These are phyloP conservation scores for Ascochyta fabae DNA, from an alignment of 2,329 filamentous ascomycete species.

Conservation along the genomic window DNA sequence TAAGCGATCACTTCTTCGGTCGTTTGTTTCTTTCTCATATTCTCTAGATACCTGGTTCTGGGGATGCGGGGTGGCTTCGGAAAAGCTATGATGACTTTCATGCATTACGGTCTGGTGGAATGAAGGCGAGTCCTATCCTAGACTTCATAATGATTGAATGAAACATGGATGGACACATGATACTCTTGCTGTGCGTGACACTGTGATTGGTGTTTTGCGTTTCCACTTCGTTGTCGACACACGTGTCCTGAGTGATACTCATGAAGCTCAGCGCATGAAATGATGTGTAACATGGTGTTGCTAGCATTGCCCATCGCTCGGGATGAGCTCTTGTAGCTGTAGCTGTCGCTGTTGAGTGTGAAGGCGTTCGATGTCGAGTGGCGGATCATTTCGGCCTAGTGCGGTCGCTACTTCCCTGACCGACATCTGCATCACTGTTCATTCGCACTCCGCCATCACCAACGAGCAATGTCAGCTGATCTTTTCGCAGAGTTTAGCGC, in stretches of 20 bases:
- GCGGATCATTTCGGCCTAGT: conserved; percentile 24
- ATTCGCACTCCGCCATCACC: conserved; percentile 10
- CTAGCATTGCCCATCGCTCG: too few relatives aligned
- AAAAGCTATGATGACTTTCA: conserved; percentile 48
- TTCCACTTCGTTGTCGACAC: too few relatives aligned
- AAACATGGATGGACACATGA: conserved; percentile 43
- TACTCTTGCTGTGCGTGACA: neutral
- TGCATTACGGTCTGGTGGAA: conserved; percentile 47
- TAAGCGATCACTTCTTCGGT: conserved; percentile 43
- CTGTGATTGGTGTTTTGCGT: too few relatives aligned
- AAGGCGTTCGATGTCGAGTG: neutral
- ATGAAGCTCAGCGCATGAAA: too few relatives aligned
- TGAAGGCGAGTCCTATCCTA: conserved; percentile 49
- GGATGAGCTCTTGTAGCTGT: too few relatives aligned
- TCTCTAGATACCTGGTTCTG: conserved; percentile 45
- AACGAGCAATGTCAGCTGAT: conserved; percentile 42
- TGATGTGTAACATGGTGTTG: too few relatives aligned
- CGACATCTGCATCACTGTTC: conserved; percentile 17
- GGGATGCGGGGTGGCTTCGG: conserved; percentile 47
- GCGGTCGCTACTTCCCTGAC: conserved; percentile 21
- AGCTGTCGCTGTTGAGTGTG: neutral
- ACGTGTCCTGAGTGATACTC: too few relatives aligned
- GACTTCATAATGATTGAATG: conserved; percentile 50
- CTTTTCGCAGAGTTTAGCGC: conserved; percentile 45
- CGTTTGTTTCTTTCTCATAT: conserved; percentile 44